phyloP scores from a whole-genome alignment of 306 rosid species.

The Lagenaria siceraria region DNA sequence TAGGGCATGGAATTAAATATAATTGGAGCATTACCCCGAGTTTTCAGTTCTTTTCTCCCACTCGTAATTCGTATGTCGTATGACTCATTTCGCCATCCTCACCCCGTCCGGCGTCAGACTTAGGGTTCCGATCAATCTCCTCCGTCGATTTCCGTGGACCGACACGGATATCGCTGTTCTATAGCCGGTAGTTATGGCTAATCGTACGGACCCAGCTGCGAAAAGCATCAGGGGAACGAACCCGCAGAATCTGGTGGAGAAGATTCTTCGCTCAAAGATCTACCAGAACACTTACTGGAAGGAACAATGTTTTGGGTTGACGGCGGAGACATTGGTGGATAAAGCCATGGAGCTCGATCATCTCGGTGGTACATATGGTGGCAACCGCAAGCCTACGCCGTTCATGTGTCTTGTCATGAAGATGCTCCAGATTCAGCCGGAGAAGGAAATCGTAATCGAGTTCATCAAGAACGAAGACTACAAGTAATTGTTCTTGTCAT shows the following conservation, averaged over 20 bases:
- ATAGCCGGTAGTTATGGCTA: constrained; percentile 42
- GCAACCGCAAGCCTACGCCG: constrained; percentile 86
- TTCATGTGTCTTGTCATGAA: constrained; percentile 94
- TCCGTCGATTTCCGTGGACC: neutral
- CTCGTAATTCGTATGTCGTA: neutral
- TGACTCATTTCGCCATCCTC: neutral
- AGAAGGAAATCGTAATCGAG: constrained; percentile 95
- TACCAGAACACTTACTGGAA: constrained; percentile 92
- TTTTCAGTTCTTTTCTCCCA: too few relatives aligned
- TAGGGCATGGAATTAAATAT: too few relatives aligned
- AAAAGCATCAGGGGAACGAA: constrained; percentile 90
- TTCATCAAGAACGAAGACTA: constrained; percentile 89
- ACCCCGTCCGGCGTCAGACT: neutral
- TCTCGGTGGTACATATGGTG: constrained; percentile 87
- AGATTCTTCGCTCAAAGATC: constrained; percentile 86
- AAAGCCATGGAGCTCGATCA: constrained; percentile 98
- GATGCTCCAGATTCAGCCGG: constrained; percentile 98
- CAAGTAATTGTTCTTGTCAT: constrained; percentile 30
- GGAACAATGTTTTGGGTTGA: constrained; percentile 93
- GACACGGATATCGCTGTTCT: neutral
- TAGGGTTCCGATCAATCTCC: constrained; percentile 1
- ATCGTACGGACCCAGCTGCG: constrained; percentile 92
- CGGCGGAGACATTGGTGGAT: constrained; percentile 93
- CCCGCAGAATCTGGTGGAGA: constrained; percentile 92
- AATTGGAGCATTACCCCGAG: too few relatives aligned